phyloP scores from a whole-genome alignment of 805 yeast species.

The Candida argentea region DNA sequence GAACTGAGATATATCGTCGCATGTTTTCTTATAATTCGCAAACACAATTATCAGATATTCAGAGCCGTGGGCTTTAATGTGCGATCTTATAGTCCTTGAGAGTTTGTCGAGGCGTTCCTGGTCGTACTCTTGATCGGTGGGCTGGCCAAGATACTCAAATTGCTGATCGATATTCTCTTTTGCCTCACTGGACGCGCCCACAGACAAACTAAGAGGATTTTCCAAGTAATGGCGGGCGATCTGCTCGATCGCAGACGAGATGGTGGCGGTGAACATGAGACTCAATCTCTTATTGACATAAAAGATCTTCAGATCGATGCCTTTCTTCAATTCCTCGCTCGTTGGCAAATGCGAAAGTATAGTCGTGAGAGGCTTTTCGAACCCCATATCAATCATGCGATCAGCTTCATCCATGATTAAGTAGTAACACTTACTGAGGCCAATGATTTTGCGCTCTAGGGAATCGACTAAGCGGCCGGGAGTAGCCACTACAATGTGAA shows the following conservation, averaged over 20 bases:
- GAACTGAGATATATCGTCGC: conserved; percentile 54
- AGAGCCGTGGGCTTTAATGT: conserved; percentile 25
- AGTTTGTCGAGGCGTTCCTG: conserved; percentile 34
- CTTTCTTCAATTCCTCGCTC: conserved; percentile 11
- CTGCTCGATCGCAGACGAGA: conserved; percentile 64
- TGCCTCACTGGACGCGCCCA: conserved; percentile 61
- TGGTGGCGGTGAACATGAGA: conserved; percentile 92
- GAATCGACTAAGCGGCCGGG: conserved; percentile 89
- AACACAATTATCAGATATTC: conserved; percentile 54
- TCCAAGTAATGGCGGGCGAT: conserved; percentile 53
- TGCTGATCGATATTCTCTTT: conserved; percentile 62
- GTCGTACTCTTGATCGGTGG: conserved; percentile 18
- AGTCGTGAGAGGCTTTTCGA: conserved; percentile 65
- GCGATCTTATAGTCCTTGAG: conserved; percentile 24
- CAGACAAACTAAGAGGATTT: conserved; percentile 51
- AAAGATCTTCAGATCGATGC: conserved; percentile 30
- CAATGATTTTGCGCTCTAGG: conserved; percentile 54
- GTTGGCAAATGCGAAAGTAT: conserved; percentile 49
- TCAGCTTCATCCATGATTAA: conserved; percentile 91
- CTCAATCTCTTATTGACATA: conserved; percentile 40
- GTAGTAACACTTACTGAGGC: conserved; percentile 50
- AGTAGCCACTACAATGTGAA: conserved; percentile 81
- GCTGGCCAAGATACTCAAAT: conserved; percentile 30
- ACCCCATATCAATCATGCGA: conserved; percentile 91
- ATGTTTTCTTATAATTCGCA: conserved; percentile 65